These are phyloP conservation scores for Candida sojae DNA, from an alignment of 1,139 yeast species.

Conservation along the genomic window DNA sequence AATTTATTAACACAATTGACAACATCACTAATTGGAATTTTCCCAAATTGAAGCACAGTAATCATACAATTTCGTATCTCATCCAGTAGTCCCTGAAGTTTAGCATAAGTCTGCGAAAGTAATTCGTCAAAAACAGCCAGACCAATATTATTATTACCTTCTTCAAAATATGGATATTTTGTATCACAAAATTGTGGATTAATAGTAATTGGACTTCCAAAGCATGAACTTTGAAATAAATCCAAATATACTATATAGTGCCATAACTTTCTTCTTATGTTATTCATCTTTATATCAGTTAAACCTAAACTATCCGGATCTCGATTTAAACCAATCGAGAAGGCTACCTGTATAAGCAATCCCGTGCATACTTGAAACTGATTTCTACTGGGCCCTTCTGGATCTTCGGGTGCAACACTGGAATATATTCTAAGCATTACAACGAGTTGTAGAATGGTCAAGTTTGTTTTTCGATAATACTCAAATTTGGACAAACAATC, in stretches of 20 bases:
- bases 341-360: conserved; percentile 40
- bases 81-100: conserved; percentile 1
- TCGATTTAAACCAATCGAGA: conserved; percentile 45
- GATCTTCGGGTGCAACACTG: conserved; percentile 49
- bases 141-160: conserved; percentile 28
- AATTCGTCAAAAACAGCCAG: conserved; percentile 21
- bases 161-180: conserved; percentile 22
- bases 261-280: conserved; percentile 29
- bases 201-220: conserved; percentile 28
- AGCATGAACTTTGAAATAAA: conserved; percentile 22
- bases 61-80: conserved; percentile 14
- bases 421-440: conserved; percentile 47
- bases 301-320: conserved; percentile 30
- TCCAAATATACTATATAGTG: conserved; percentile 30
- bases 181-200: conserved; percentile 23
- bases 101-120: conserved; percentile 2
- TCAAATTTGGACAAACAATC: conserved; percentile 32
- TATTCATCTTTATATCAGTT: conserved; percentile 19
- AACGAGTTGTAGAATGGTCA: conserved; percentile 43
- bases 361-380: conserved; percentile 41
- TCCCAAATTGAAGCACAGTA: conserved; percentile 22
- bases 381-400: conserved; percentile 49
- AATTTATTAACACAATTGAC: conserved; percentile 23
- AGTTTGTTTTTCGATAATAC: conserved; percentile 20
- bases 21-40: conserved; percentile 21